Conservation (phyloP, 352 stramenopile genomes). For the Globisporangium splendens region DNA sequence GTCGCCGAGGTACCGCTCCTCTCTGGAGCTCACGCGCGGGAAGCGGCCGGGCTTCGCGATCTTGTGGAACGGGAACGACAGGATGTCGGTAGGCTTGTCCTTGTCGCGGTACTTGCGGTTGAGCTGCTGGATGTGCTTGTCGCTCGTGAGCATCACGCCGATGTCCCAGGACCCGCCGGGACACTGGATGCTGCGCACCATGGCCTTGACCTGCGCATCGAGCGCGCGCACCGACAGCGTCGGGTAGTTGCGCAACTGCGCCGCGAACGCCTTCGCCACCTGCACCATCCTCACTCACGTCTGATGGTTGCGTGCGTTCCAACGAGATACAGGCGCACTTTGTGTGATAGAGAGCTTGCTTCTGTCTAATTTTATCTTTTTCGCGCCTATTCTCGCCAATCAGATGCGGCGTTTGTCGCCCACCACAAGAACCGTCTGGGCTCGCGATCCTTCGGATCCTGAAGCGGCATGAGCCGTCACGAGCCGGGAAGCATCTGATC, state of each 20-base stretch:
- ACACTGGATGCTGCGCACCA: constrained; percentile 61
- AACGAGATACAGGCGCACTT: too few species aligned
- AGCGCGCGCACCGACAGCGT: constrained; percentile 34
- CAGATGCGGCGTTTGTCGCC: constrained; percentile 6
- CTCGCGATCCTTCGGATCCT: constrained; percentile 2
- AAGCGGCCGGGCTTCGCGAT: constrained; percentile 58
- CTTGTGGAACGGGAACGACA: constrained; percentile 83
- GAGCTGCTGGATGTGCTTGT: constrained; percentile 69
- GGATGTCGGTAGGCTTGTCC: constrained; percentile 77
- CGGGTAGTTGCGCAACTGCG: constrained; percentile 33
- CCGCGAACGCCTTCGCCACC: constrained; percentile 47
- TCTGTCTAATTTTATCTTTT: too few species aligned
- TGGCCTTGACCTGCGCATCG: constrained; percentile 63
- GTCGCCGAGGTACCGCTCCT: constrained; percentile 77
- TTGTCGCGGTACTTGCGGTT: constrained; percentile 73
- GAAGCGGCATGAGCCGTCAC: not conserved
- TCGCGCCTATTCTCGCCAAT: too few species aligned
- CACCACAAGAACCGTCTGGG: constrained; percentile 8
- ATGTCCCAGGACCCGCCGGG: constrained; percentile 65
- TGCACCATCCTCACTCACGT: constrained; percentile 37
- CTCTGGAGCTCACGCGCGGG: constrained; percentile 35
- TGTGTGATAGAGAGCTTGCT: too few species aligned
- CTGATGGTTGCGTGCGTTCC: not conserved
- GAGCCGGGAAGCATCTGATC: not conserved
- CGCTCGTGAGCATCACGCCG: constrained; percentile 76